Conservation (phyloP, 1,284 basidiomycete species). For the Pyrrhoderma noxium region DNA sequence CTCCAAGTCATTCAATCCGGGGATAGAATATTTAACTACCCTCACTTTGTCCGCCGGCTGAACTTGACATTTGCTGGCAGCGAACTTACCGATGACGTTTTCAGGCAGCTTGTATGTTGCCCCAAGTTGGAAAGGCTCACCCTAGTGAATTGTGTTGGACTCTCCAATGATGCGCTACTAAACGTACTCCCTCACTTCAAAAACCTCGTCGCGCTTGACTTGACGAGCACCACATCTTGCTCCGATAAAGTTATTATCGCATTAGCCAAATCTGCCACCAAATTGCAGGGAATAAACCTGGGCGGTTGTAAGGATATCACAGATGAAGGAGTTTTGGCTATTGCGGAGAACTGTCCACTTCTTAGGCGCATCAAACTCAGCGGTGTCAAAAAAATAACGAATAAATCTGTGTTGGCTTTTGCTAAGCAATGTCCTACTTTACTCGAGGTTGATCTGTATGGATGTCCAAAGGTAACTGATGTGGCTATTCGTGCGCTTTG, state of each 20-base stretch:
- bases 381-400: slow-evolving; percentile 71
- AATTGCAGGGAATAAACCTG: slow-evolving; percentile 90
- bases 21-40: slow-evolving; percentile 81
- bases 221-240: slow-evolving; percentile 67
- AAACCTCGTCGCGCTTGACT: slow-evolving; percentile 84
- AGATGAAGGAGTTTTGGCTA: slow-evolving; percentile 68
- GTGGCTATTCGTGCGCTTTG: slow-evolving; percentile 79
- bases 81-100: slow-evolving; percentile 73
- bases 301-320: slow-evolving; percentile 79
- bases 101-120: slow-evolving; percentile 72
- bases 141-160: slow-evolving; percentile 72
- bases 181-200: slow-evolving; percentile 65
- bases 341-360: slow-evolving; percentile 70
- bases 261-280: slow-evolving; percentile 64
- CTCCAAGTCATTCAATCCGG: slow-evolving; percentile 53
- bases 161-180: slow-evolving; percentile 65
- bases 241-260: slow-evolving; percentile 66
- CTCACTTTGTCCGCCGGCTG: slow-evolving; percentile 83
- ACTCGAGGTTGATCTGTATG: slow-evolving; percentile 90
- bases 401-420: slow-evolving; percentile 72
- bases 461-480: slow-evolving; percentile 77
- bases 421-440: slow-evolving; percentile 81
- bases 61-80: slow-evolving; percentile 77
- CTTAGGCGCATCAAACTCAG: slow-evolving; percentile 87
- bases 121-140: slow-evolving; percentile 87